These are phyloP conservation scores for Zasmidium citrigriseum DNA, from an alignment of 2,329 filamentous ascomycete species.

Conservation along the genomic window DNA sequence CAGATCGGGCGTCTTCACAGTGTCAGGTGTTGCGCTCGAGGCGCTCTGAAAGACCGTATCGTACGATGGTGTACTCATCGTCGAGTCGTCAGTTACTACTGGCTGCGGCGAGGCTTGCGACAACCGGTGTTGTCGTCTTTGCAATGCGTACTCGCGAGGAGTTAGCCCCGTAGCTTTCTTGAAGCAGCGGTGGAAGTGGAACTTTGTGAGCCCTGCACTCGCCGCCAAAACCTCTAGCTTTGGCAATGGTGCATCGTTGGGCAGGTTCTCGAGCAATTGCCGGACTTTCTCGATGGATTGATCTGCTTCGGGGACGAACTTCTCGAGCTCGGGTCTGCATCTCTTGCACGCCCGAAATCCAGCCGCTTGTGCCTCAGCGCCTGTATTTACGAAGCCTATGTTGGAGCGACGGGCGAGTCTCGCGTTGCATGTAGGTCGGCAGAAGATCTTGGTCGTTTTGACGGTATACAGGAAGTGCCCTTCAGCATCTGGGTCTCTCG, in stretches of 20 bases:
- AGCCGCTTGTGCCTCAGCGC: constrained; percentile 49
- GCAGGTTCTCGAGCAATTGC: constrained; percentile 10
- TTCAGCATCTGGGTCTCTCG: constrained; percentile 16
- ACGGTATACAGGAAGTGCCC: constrained; percentile 56
- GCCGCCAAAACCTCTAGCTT: constrained; percentile 51
- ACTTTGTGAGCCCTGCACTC: constrained; percentile 56
- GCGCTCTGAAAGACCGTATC: background rate
- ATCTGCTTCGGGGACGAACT: constrained; percentile 9
- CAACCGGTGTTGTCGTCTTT: background rate
- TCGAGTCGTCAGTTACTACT: background rate
- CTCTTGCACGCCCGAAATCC: constrained; percentile 61
- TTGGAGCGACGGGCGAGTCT: constrained; percentile 61
- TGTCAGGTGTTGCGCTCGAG: background rate
- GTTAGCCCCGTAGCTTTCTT: constrained; percentile 57
- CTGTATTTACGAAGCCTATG: constrained; percentile 56
- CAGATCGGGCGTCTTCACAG: background rate
- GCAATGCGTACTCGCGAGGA: constrained; percentile 45
- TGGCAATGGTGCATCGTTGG: constrained; percentile 7
- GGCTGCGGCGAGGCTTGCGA: background rate
- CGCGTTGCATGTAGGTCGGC: constrained; percentile 61
- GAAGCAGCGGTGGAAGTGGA: constrained; percentile 62
- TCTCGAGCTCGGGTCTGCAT: constrained; percentile 51
- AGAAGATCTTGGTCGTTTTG: constrained; percentile 60
- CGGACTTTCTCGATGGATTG: constrained; percentile 13
- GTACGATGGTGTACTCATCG: constrained; percentile 2